A percentile compares a stretch with the other conserved stretches of the same genome.
phyloP scores from a whole-genome alignment of 148 eudicot species.

The Amaranthus cruentus region DNA sequence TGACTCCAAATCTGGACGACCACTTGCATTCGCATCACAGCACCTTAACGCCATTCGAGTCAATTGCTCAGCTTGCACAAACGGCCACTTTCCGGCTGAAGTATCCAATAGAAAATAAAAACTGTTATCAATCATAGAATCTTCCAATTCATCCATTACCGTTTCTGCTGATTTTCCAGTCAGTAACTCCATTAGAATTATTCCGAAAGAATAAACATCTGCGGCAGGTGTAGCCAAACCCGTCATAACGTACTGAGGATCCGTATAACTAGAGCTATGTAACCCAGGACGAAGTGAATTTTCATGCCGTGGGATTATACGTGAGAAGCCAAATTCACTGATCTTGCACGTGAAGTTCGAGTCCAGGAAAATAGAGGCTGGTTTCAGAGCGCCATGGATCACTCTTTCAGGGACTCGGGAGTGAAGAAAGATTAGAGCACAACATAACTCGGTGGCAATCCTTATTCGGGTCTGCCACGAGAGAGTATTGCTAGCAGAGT shows the following conservation, averaged over 20 bases:
- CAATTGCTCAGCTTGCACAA: constrained; percentile 74
- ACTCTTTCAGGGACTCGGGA: constrained; percentile 51
- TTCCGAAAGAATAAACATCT: constrained; percentile 77
- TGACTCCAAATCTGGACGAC: constrained; percentile 57
- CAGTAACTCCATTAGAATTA: constrained; percentile 53
- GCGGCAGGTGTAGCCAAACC: constrained; percentile 54
- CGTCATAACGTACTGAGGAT: constrained; percentile 50
- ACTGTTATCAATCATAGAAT: constrained; percentile 42
- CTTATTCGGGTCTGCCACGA: constrained; percentile 78
- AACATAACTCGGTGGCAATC: constrained; percentile 77
- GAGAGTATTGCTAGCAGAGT: constrained; percentile 50
- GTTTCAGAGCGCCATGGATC: constrained; percentile 61
- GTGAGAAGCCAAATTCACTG: constrained; percentile 51
- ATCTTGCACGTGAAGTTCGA: constrained; percentile 56
- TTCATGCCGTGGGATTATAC: constrained; percentile 31
- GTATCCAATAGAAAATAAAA: constrained; percentile 56
- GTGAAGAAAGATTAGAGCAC: constrained; percentile 72
- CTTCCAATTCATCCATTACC: constrained; percentile 45
- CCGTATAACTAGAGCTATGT: constrained; percentile 38
- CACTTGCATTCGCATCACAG: constrained; percentile 35
- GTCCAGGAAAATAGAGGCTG: constrained; percentile 60
- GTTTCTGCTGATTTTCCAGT: constrained; percentile 53
- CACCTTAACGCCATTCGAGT: constrained; percentile 67
- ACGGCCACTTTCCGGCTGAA: constrained; percentile 90
- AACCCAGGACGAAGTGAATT: constrained; percentile 28